A percentile compares a stretch with the other conserved stretches of the same genome.
Conservation (phyloP, 106 monocot species). For the Allium fistulosum region DNA sequence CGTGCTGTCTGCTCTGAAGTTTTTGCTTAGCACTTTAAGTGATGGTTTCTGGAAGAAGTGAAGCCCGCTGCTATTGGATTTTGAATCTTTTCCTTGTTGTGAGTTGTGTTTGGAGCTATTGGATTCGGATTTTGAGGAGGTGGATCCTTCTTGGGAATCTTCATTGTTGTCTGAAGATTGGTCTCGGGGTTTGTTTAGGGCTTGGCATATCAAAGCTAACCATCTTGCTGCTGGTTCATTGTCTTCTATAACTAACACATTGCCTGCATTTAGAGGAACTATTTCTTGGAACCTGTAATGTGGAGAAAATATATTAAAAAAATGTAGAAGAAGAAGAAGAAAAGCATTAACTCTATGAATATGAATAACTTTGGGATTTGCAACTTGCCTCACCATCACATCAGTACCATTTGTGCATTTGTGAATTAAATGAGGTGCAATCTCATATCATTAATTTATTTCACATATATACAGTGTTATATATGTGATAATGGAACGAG, state of each 20-base stretch:
- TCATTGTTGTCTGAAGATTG: background rate
- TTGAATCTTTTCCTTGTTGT: conserved; percentile 23
- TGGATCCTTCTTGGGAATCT: too few species aligned
- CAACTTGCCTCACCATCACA: too few species aligned
- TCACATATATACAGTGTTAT: too few species aligned
- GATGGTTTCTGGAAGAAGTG: conserved; percentile 68
- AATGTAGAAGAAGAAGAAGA: background rate
- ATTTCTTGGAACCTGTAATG: conserved; percentile 93
- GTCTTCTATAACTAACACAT: conserved; percentile 82
- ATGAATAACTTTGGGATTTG: too few species aligned
- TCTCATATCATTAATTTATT: too few species aligned
- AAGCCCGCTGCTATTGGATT: conserved; percentile 21
- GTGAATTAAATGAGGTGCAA: too few species aligned
- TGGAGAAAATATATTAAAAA: too few species aligned
- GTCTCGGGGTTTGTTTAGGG: conserved; percentile 60
- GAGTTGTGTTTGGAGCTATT: background rate
- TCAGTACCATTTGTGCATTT: too few species aligned
- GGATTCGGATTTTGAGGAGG: background rate
- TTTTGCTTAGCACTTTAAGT: conserved; percentile 63
- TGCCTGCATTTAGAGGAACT: conserved; percentile 93
- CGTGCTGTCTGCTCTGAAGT: conserved; percentile 31
- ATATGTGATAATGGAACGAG: too few species aligned
- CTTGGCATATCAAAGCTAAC: conserved; percentile 66
- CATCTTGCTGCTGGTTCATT: conserved; percentile 85
- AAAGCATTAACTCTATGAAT: background rate